These are phyloP conservation scores for Paramyrothecium sp. DNA, from an alignment of 2,329 filamentous ascomycete genomes.

Conservation along the genomic window DNA sequence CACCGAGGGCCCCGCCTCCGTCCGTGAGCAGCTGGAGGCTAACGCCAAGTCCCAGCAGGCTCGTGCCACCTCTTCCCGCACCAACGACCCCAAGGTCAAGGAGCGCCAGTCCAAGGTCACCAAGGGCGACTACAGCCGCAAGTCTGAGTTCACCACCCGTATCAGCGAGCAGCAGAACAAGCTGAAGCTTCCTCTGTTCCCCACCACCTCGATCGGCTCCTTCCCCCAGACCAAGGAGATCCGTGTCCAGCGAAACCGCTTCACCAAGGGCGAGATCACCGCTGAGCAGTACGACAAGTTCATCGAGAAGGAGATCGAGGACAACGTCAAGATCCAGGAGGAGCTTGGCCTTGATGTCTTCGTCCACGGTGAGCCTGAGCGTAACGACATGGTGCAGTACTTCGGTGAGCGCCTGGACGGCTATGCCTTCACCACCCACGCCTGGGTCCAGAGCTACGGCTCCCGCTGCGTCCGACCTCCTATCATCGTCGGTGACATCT, in stretches of 20 bases:
- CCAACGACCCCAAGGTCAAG: conserved; percentile 97
- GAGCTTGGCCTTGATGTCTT: conserved; percentile 96
- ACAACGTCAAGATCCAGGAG: conserved; percentile 94
- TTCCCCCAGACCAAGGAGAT: conserved; percentile 99
- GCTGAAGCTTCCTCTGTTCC: conserved; percentile 94
- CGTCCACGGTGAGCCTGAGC: conserved; percentile 98
- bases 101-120: conserved; percentile 90
- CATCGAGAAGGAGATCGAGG: conserved; percentile 97
- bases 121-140: conserved; percentile 83
- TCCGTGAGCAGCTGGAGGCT: conserved; percentile 87
- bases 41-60: conserved; percentile 93
- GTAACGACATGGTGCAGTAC: conserved; percentile 99
- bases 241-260: conserved; percentile 93
- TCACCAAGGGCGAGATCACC: conserved; percentile 98
- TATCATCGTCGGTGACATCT: conserved; percentile 98
- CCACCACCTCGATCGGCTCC: conserved; percentile 97
- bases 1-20: conserved; percentile 84
- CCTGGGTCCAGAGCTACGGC: conserved; percentile 98
- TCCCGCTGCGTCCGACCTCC: conserved; percentile 97
- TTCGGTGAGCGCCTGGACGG: conserved; percentile 96
- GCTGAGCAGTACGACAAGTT: conserved; percentile 94
- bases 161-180: conserved; percentile 87
- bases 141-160: conserved; percentile 82
- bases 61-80: conserved; percentile 87
- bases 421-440: conserved; percentile 98